phyloP scores from a whole-genome alignment of 2,329 filamentous ascomycete genomes.

The Orbilia oligospora region DNA sequence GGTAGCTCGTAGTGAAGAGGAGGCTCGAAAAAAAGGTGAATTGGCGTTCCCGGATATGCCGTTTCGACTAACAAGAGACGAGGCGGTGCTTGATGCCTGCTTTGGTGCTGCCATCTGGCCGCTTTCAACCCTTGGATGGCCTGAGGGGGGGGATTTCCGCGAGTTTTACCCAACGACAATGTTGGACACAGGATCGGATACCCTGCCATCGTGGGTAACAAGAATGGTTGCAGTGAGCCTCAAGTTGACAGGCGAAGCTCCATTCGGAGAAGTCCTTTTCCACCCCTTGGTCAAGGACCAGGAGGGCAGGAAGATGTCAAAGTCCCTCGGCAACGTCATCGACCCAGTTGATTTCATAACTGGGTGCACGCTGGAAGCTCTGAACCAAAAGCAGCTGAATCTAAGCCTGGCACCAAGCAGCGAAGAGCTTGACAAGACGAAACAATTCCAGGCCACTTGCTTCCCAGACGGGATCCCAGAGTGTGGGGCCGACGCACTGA shows the following conservation, averaged over 20 bases:
- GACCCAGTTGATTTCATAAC: constrained; percentile 62
- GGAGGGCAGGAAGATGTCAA: constrained; percentile 63
- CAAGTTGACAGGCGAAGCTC: constrained; percentile 62
- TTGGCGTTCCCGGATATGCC: constrained; percentile 2
- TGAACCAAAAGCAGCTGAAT: constrained; percentile 27
- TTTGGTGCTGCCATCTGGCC: constrained; percentile 64
- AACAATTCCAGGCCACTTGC: constrained; percentile 24
- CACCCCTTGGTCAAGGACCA: constrained; percentile 63
- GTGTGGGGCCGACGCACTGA: constrained; percentile 62
- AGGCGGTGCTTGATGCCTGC: constrained; percentile 63
- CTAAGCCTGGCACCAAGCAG: constrained; percentile 13
- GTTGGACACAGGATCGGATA: constrained; percentile 63
- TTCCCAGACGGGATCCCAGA: constrained; percentile 62
- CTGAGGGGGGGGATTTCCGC: constrained; percentile 44
- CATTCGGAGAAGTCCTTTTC: constrained; percentile 63
- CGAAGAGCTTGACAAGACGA: constrained; percentile 1
- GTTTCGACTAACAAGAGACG: constrained; percentile 61
- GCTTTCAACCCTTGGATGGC: constrained; percentile 62
- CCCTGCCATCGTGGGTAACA: constrained; percentile 63
- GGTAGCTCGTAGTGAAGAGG: constrained; percentile 57
- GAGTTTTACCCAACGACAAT: constrained; percentile 62
- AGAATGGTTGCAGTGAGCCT: constrained; percentile 63
- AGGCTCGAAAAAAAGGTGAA: constrained; percentile 32
- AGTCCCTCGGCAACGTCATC: constrained; percentile 63
- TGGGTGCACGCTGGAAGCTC: constrained; percentile 57